Conservation (phyloP, 202 grass and related monocot genomes). For the Setaria viridis region DNA sequence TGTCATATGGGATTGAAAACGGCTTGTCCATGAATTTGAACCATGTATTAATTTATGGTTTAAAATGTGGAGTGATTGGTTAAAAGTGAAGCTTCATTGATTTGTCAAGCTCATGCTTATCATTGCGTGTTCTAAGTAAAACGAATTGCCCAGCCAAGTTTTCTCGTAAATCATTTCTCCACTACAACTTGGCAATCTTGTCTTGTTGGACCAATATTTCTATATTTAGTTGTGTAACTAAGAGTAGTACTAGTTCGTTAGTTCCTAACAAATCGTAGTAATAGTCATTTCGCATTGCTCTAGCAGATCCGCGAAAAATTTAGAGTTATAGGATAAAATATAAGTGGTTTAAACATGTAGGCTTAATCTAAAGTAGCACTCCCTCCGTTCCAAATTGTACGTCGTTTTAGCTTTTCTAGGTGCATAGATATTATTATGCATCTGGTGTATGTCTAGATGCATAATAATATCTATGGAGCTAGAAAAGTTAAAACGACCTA, state of each 20-base stretch:
- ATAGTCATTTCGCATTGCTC: background rate
- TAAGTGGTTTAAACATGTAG: background rate
- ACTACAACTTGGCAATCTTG: background rate
- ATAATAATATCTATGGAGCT: no score
- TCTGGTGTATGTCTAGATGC: no score
- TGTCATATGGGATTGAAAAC: background rate
- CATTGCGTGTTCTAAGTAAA: background rate
- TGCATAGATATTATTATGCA: no score
- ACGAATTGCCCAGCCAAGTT: background rate
- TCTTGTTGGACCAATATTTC: background rate
- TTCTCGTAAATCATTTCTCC: background rate
- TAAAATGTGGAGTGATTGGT: background rate
- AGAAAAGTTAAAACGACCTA: no score
- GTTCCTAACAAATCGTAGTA: background rate
- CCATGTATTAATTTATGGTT: background rate
- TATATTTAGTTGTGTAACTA: background rate
- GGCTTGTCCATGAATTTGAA: background rate
- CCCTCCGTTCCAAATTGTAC: no score
- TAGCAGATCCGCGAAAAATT: background rate
- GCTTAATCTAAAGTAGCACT: no score
- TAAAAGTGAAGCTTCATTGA: slow-evolving; percentile 16
- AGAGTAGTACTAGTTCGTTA: background rate
- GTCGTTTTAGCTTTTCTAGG: no score
- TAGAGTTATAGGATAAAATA: background rate
- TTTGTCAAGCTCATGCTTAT: background rate